Evolutionary conservation across 1,139 yeast genomes (phyloP), one percentile per base, ranked within the genome.

Genomic region (Pneumocystis oryctolagi): DNA sequence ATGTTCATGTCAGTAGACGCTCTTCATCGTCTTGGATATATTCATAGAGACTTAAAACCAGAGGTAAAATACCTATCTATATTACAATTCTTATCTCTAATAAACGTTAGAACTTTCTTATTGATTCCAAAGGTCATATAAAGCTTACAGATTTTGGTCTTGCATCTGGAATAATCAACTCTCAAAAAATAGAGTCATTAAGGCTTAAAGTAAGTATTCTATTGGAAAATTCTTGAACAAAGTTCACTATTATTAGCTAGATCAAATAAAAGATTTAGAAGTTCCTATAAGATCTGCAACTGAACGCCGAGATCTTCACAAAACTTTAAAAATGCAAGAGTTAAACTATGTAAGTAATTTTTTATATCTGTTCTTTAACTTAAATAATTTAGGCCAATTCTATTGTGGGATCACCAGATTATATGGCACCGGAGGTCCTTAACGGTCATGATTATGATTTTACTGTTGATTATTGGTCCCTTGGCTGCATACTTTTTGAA

Each of bases 381-480:
- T 77, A 85, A 66, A 76, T 84, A 60, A 88, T 87, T 69, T 84
- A 86, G 70, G 98, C 99, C 25, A 87, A 89, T 70, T 89, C 97
- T 0, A 89, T 92, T 68, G 99, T 94, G 14, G 99, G 99, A 0
- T 87, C 96, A 5, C 99, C 99, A 1, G 99, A 94, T 73, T 94
- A 94, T 73, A 94, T 94, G 99, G 98, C 99, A 0, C 79, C 94
- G 63, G 99, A 94, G 73, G 97, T 94, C 5, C 82, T 94, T 66
- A 95, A 89, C 73, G 98, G 98, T 9, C 86, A 86, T 70, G 85
- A 85, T 66, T 94, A 94, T 73, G 96, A 94, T 72, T 90, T 85
- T 72, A 90, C 98, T 25, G 95, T 94, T 66, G 99, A 94, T 77
- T 94, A 94, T 74, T 94, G 99, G 99, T 90, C 97, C 0, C 79